These are phyloP conservation scores for Fusarium odoratissimum DNA, from an alignment of 2,329 filamentous ascomycete species.

Conservation along the genomic window DNA sequence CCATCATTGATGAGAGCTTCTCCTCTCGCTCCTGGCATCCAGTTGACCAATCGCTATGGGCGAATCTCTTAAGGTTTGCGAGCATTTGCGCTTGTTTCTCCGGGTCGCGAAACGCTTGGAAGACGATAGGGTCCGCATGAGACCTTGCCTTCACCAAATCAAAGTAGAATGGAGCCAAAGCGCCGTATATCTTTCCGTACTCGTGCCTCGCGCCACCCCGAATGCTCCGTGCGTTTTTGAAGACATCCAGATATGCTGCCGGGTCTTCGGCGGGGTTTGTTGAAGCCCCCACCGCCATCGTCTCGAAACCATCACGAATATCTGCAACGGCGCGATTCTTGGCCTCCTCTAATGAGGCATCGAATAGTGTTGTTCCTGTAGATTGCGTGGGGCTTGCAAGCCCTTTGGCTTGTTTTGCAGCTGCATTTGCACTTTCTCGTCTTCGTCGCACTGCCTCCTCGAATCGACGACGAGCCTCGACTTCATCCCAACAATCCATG, in stretches of 20 bases:
- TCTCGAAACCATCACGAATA: constrained; percentile 80
- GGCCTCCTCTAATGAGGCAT: constrained; percentile 76
- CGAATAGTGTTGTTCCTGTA: constrained; percentile 72
- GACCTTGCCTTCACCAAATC: constrained; percentile 79
- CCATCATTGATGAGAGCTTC: constrained; percentile 78
- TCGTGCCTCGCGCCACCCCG: constrained; percentile 88
- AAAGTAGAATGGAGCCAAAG: constrained; percentile 87
- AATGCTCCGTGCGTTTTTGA: constrained; percentile 79
- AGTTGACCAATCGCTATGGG: constrained; percentile 81
- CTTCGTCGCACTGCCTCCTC: constrained; percentile 75
- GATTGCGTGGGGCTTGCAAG: constrained; percentile 29
- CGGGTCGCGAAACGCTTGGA: constrained; percentile 87
- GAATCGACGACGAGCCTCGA: constrained; percentile 82
- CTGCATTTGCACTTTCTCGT: constrained; percentile 62
- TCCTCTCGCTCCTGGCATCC: constrained; percentile 79
- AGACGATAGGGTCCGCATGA: constrained; percentile 84
- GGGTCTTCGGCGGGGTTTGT: constrained; percentile 67
- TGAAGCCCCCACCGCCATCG: constrained; percentile 68
- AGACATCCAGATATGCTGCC: constrained; percentile 73
- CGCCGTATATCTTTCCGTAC: constrained; percentile 91
- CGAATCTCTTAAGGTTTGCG: constrained; percentile 81
- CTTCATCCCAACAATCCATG: constrained; percentile 94
- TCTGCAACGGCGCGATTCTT: constrained; percentile 54
- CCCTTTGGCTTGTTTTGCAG: constrained; percentile 32
- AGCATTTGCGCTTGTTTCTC: constrained; percentile 93